Base-by-base conservation (phyloP, 2,329 filamentous ascomycete genomes). In the Corynespora cassiicola region DNA sequence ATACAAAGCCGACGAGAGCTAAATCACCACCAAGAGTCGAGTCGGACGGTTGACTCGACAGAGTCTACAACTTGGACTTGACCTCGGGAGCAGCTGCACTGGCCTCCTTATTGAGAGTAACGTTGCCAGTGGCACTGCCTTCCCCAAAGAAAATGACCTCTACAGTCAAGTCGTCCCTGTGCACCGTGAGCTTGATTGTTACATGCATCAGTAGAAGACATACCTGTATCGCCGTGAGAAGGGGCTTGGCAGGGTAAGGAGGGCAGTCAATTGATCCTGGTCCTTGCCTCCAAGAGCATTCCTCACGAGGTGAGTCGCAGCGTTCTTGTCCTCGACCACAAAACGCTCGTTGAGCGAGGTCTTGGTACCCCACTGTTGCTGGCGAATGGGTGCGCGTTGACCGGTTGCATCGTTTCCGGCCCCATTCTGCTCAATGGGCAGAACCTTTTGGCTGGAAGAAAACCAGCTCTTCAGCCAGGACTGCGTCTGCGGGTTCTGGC, bases 121-220 rank as follows among this genome's bases (percentile, higher is more conserved):
- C 86, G 48, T 86, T 85, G 22, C 91, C 90, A 19, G 80, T 87
- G 65, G 85, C 85, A 36, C 85, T 63, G 22, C 86, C 82, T 54
- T 95, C 83, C 44, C 94, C 94, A 59, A 99, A 99, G 79, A 99
- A 99, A 62, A 99, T 95, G 45, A 99, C 94, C 69, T 99, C 90
- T 11, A 99, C 92, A 0, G 94, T 99, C 48, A 99, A 74, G 65
- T 99, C 94, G 65, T 99, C 94, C 54, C 90, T 92, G 31, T 63
- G 31, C 58, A 58, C 45, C 45, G 44, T 56, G 39, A 53, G 36
- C 10, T 34, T 38, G 18, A 19, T n/a, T 24, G 28, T n/a, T 7
- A 7, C 7, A 28, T 22, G 11, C 28, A 27, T 23, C 18, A 20
- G 10, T 9, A 6, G 6, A 12, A n/a, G 29, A 42, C 77, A 62